phyloP scores from a whole-genome alignment of 805 yeast genomes.

The Schwanniomyces occidentalis region DNA sequence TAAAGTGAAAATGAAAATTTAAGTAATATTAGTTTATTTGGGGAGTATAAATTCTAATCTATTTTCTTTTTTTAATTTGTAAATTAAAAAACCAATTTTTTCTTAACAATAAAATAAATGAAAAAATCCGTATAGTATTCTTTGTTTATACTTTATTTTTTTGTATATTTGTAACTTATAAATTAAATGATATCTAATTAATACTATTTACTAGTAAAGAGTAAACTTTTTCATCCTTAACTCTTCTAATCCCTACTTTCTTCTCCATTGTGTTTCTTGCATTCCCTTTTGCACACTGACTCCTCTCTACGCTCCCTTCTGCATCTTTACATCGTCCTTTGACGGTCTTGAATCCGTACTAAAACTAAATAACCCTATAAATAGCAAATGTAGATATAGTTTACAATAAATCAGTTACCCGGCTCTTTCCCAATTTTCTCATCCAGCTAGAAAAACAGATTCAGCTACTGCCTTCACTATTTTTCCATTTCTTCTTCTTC shows the following conservation, averaged over 20 bases:
- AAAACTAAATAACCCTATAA: too few relatives aligned
- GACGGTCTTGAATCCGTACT: too few relatives aligned
- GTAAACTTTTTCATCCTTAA: not conserved
- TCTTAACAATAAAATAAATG: conserved; percentile 13
- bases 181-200: conserved; percentile 15
- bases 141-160: conserved; percentile 6
- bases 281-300: too few relatives aligned
- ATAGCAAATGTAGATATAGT: not conserved
- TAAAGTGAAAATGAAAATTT: conserved; percentile 8
- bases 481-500: conserved; percentile 9
- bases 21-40: conserved; percentile 7
- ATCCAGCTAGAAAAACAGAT: conserved; percentile 1
- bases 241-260: too few relatives aligned
- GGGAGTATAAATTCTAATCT: conserved; percentile 13
- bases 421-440: too few relatives aligned
- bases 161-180: conserved; percentile 19
- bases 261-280: too few relatives aligned
- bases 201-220: conserved; percentile 1
- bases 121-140: conserved; percentile 12
- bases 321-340: too few relatives aligned
- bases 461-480: not conserved
- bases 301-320: too few relatives aligned
- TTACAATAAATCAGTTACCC: not conserved
- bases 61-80: conserved; percentile 4
- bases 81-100: conserved; percentile 4